Evolutionary conservation across 2,329 filamentous ascomycete species (phyloP).

Genomic region (Paecilomyces fulvus): DNA sequence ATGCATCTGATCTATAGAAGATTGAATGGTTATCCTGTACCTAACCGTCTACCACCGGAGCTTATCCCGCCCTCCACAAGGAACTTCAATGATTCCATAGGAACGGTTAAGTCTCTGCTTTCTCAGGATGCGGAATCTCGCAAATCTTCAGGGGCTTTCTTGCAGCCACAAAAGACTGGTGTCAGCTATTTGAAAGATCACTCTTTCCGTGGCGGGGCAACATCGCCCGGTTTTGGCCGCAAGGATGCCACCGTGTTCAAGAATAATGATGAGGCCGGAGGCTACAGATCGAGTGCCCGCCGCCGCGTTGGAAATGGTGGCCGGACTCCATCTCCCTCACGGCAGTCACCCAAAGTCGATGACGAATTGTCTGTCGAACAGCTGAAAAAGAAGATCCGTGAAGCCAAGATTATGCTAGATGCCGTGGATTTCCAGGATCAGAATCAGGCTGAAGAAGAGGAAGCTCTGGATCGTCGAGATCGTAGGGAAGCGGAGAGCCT

Average conservation of each 20-base stretch:
- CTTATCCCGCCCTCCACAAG: constrained; percentile 89
- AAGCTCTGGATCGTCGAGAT: constrained; percentile 81
- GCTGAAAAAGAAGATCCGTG: constrained; percentile 81
- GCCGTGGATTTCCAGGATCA: constrained; percentile 96
- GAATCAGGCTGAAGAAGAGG: constrained; percentile 80
- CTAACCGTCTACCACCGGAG: constrained; percentile 78
- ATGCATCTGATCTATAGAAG: constrained; percentile 99
- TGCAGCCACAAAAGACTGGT: constrained; percentile 93
- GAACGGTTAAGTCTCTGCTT: constrained; percentile 82
- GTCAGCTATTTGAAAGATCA: constrained; percentile 96
- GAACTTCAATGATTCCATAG: constrained; percentile 87
- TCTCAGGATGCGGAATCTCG: constrained; percentile 81
- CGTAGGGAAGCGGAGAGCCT: constrained; percentile 87
- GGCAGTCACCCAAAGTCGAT: constrained; percentile 51
- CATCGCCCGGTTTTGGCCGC: constrained; percentile 52
- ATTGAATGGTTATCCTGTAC: constrained; percentile 89
- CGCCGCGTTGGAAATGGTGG: constrained; percentile 65
- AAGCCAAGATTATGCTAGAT: constrained; percentile 89
- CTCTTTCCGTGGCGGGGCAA: constrained; percentile 66
- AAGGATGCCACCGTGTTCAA: constrained; percentile 97
- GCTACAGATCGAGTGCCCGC: constrained; percentile 88
- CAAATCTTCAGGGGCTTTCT: constrained; percentile 78
- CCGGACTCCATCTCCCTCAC: constrained; percentile 69
- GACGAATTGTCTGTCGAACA: constrained; percentile 84
- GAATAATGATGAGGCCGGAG: constrained; percentile 87